These are phyloP conservation scores for Hypoxylon lenormandii DNA, from an alignment of 495 filamentous ascomycete genomes.

Conservation along the genomic window DNA sequence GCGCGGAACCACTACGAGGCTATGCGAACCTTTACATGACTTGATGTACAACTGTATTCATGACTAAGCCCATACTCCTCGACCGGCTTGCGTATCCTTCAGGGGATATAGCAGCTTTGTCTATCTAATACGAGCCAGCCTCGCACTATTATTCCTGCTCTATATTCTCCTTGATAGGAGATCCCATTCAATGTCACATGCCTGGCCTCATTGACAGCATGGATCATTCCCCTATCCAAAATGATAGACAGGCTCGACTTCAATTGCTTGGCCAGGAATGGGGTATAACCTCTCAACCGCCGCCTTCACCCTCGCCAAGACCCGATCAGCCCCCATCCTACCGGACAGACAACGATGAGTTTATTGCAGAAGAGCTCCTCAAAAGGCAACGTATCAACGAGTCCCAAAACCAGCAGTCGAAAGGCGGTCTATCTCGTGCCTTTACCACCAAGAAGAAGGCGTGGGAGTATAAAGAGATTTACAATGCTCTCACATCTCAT, in stretches of 20 bases:
- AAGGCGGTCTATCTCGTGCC: slow-evolving; percentile 56
- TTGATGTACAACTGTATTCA: slow-evolving; percentile 12
- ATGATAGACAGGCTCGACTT: slow-evolving; percentile 53
- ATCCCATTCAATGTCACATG: slow-evolving; percentile 19
- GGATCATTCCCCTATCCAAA: slow-evolving; percentile 41
- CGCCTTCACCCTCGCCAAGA: slow-evolving; percentile 34
- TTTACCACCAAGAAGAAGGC: slow-evolving; percentile 60
- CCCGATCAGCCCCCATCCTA: slow-evolving; percentile 47
- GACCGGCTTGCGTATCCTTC: neutral
- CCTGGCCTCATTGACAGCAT: slow-evolving; percentile 32
- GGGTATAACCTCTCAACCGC: slow-evolving; percentile 49
- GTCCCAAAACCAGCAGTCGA: slow-evolving; percentile 48
- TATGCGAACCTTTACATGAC: slow-evolving; percentile 8
- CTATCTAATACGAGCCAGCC: slow-evolving; percentile 3
- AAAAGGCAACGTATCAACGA: slow-evolving; percentile 54
- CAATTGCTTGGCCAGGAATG: slow-evolving; percentile 54
- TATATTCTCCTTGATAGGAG: slow-evolving; percentile 3
- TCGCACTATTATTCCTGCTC: slow-evolving; percentile 5
- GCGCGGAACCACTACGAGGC: slow-evolving; percentile 11
- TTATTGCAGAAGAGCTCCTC: slow-evolving; percentile 59
- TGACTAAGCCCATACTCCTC: slow-evolving; percentile 23
- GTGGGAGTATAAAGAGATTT: slow-evolving; percentile 63
- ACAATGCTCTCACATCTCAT: slow-evolving; percentile 58
- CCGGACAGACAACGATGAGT: slow-evolving; percentile 57
- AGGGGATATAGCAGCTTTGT: neutral